Conservation (phyloP, 306 rosid genomes). For the Vigna mungo region DNA sequence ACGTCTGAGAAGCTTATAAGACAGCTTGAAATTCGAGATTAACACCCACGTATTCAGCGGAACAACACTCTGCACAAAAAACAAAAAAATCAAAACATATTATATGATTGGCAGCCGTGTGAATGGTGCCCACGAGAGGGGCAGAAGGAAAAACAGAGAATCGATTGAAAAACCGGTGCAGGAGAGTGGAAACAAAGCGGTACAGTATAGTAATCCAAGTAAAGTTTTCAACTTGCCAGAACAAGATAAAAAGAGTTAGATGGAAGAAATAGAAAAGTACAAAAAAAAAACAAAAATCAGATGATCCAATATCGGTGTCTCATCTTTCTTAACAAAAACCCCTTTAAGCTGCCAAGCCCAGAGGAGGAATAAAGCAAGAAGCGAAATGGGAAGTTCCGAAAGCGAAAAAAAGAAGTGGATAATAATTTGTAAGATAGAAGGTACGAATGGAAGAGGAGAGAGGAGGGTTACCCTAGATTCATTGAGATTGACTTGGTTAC, state of each 20-base stretch:
- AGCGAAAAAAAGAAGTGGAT: not conserved
- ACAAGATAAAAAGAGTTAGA: conserved; percentile 49
- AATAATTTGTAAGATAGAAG: conserved; percentile 20
- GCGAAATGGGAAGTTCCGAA: not conserved
- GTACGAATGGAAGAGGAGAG: not conserved
- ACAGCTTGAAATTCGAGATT: conserved; percentile 91
- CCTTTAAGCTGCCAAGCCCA: conserved; percentile 27
- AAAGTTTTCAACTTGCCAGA: conserved; percentile 46
- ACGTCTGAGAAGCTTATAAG: conserved; percentile 87
- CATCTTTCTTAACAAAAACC: conserved; percentile 23
- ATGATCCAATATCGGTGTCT: not conserved
- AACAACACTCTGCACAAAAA: conserved; percentile 65
- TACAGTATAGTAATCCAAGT: not conserved
- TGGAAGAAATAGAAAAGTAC: conserved; percentile 39
- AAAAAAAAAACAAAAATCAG: not conserved
- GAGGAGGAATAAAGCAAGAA: conserved; percentile 13
- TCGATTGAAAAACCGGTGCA: conserved; percentile 6
- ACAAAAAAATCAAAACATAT: conserved; percentile 10
- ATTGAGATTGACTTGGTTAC: conserved; percentile 71
- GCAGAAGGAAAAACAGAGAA: not conserved
- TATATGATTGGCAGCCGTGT: not conserved
- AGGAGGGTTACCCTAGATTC: conserved; percentile 71
- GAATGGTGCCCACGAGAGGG: not conserved
- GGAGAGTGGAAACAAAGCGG: conserved; percentile 2
- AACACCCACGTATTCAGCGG: conserved; percentile 90